Evolutionary conservation across 768 basidiomycete species (phyloP).

Genomic region (Nevesoporus exiguus): DNA sequence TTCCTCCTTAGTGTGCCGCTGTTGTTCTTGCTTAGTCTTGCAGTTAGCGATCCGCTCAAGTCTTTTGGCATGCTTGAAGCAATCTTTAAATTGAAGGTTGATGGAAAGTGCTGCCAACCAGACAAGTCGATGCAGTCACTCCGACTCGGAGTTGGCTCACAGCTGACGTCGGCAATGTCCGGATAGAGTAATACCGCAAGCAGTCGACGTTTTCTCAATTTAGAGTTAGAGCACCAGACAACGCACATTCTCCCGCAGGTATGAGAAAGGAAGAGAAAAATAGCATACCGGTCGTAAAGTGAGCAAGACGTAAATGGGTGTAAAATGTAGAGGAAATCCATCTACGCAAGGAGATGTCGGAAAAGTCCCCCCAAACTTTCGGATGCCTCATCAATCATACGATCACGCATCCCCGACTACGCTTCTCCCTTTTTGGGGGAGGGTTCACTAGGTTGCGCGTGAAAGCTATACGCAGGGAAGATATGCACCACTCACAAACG

Average conservation of each 20-base stretch:
- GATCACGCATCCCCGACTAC: slow-evolving; percentile 59
- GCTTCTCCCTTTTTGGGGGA: slow-evolving; percentile 55
- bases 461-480: slow-evolving; percentile 4
- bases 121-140: no score
- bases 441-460: slow-evolving; percentile 60
- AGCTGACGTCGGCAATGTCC: not conserved
- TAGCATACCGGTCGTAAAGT: slow-evolving; percentile 61
- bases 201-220: not conserved
- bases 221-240: slow-evolving; percentile 23
- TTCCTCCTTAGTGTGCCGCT: not conserved
- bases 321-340: slow-evolving; percentile 43
- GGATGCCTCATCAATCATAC: slow-evolving; percentile 46
- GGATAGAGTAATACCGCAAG: not conserved
- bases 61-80: not conserved
- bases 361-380: slow-evolving; percentile 19
- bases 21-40: not conserved
- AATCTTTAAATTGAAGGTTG: not conserved
- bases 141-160: no score
- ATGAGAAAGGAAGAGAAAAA: slow-evolving; percentile 24
- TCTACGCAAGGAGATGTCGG: slow-evolving; percentile 27
- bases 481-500: slow-evolving; percentile 63
- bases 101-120: not conserved
- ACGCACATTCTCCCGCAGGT: slow-evolving; percentile 39
- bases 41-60: not conserved
- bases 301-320: slow-evolving; percentile 69